These are phyloP conservation scores for Daldinia childiae DNA, from an alignment of 495 filamentous ascomycete species.

Conservation along the genomic window DNA sequence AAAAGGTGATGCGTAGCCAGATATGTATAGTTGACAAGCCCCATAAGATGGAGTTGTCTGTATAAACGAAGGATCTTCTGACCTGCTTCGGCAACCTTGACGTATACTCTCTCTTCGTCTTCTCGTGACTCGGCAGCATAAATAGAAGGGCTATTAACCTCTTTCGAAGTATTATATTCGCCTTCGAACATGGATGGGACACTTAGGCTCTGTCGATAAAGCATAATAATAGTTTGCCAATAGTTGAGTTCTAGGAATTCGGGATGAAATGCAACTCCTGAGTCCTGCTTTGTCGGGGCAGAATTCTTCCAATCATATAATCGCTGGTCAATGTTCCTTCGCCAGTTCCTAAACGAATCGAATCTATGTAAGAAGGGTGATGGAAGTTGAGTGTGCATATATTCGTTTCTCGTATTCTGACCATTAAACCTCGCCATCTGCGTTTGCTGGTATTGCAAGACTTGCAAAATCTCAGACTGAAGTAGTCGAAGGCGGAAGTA, in stretches of 20 bases:
- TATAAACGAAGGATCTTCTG: conserved; percentile 92
- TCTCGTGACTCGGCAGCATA: conserved; percentile 69
- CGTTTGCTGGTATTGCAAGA: conserved; percentile 88
- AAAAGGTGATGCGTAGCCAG: conserved; percentile 97
- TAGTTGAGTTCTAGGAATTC: conserved; percentile 94
- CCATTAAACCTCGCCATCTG: conserved; percentile 66
- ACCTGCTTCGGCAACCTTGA: conserved; percentile 93
- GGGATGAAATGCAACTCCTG: conserved; percentile 84
- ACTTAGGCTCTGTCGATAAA: conserved; percentile 90
- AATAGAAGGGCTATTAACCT: conserved; percentile 58
- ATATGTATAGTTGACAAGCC: conserved; percentile 95
- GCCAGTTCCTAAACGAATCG: conserved; percentile 86
- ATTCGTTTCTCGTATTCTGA: conserved; percentile 69
- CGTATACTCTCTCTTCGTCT: conserved; percentile 88
- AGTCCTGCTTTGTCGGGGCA: conserved; percentile 78
- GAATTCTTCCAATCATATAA: conserved; percentile 87
- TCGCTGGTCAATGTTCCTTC: conserved; percentile 84
- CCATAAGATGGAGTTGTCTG: conserved; percentile 84
- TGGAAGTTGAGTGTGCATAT: conserved; percentile 78
- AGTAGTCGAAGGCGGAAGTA: conserved; percentile 92
- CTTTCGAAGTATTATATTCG: conserved; percentile 74
- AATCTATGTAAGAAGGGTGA: conserved; percentile 88
- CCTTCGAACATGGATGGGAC: conserved; percentile 85
- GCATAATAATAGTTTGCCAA: conserved; percentile 97
- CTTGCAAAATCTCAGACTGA: conserved; percentile 95